Percentiles rank a stretch among this genome's conserved stretches.
These are phyloP conservation scores for Polytrichum commune DNA, from an alignment of 225 moss, liverwort and hornwort genomes.

Conservation along the genomic window DNA sequence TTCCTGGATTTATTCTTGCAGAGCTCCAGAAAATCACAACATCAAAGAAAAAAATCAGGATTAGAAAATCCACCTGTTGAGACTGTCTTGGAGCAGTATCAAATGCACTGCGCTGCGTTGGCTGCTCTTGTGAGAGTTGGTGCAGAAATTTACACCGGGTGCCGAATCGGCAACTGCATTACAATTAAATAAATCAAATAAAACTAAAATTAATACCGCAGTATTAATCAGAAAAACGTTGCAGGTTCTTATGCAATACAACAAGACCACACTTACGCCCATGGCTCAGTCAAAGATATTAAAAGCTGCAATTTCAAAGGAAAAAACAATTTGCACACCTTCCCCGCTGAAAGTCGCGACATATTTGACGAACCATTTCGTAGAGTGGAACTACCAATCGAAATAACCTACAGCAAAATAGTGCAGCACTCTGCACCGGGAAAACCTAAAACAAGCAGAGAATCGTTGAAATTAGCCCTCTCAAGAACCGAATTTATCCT, in stretches of 20 bases:
- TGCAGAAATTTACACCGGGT: conserved; percentile 86
- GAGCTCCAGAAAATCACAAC: no score
- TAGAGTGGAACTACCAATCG: conserved; percentile 2
- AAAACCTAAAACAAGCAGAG: no score
- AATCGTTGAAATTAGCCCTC: no score
- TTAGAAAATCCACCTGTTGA: conserved; percentile 43
- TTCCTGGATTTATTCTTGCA: no score
- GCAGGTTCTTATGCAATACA: no score
- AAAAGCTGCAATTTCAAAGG: no score
- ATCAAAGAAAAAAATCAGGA: background rate
- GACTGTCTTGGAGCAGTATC: conserved; percentile 34
- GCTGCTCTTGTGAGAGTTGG: conserved; percentile 43
- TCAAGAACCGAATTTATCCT: no score
- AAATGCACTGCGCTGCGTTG: conserved; percentile 35
- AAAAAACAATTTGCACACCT: conserved; percentile 41
- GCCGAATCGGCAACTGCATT: conserved; percentile 84
- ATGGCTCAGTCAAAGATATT: no score
- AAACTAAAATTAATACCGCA: no score
- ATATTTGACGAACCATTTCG: conserved; percentile 75
- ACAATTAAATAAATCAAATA: conserved; percentile 1
- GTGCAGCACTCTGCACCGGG: no score
- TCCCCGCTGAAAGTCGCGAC: conserved; percentile 92
- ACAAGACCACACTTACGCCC: no score
- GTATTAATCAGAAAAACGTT: no score
- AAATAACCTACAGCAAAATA: background rate